Base-by-base conservation (phyloP, 352 stramenopile genomes). In the Phytophthora idaei region DNA sequence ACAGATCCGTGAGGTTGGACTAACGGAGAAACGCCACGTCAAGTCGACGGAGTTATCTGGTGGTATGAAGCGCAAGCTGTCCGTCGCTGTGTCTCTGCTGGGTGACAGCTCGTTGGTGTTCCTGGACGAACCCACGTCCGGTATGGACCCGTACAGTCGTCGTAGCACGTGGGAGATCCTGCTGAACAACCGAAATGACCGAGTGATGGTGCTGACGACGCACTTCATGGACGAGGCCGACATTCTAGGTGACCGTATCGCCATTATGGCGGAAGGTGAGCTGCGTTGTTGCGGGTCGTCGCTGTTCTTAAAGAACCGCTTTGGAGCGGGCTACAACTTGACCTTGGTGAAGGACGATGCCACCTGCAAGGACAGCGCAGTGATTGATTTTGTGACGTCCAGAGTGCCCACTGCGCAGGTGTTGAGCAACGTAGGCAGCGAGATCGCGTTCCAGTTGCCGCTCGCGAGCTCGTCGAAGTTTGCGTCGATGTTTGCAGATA, bases 181-280 rank as follows among this genome's bases (percentile, higher is more conserved):
- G 51, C 49, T 87, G 36, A 85, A 86, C 70, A 82, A 78, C 37
- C 69, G 81, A 14, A 69, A 85, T 51, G 76, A 83, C 47, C 75
- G 81, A 29, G 69, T 94, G 34, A 95, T 97, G 61, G 72, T 98
- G 28, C 56, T 98, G 11, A 98, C 90, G 12, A 98, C 93, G 17
- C 97, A 99, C 62, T 98, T 98, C 59, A 98, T 98, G 94, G 94
- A 85, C 37, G 92, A 98, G 65, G 89, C 90, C 1, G 89, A 98
- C 51, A 78, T 94, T 29, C 67, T 98, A 7, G 85, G 80, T 14
- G 88, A 96, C 47, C 80, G 86, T 11, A 91, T 96, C 34, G 81
- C 85, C 2, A 93, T 96, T 44, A 95, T 96, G 89, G 76, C 87
- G 10, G 76, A 94, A 59, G 89, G 94, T n/a, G 72, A 89, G 39